phyloP scores from a whole-genome alignment of 1,139 yeast species.

The Nematodospora anomalae region DNA sequence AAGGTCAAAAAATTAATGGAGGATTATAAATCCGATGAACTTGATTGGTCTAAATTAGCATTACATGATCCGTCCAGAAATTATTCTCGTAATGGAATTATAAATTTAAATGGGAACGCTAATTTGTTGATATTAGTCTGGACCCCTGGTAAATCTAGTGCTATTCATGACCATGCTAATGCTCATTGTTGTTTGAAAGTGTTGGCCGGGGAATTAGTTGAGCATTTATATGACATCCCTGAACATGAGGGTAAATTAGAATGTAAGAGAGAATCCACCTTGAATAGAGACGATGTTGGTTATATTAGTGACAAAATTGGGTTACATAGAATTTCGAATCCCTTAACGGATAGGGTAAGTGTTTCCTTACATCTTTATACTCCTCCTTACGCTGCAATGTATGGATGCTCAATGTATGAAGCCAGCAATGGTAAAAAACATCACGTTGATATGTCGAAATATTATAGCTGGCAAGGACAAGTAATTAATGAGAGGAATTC shows the following conservation, averaged over 20 bases:
- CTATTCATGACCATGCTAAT: constrained; percentile 75
- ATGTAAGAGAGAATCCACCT: constrained; percentile 33
- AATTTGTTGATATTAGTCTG: constrained; percentile 68
- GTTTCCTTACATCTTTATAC: constrained; percentile 73
- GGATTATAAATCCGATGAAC: constrained; percentile 45
- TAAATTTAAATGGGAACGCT: constrained; percentile 67
- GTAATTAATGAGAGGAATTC: constrained; percentile 30
- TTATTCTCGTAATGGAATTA: constrained; percentile 65
- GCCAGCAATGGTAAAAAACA: constrained; percentile 51
- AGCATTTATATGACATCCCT: constrained; percentile 60
- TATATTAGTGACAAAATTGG: constrained; percentile 71
- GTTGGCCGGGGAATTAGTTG: constrained; percentile 58
- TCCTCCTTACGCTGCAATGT: constrained; percentile 73
- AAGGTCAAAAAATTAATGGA: constrained; percentile 49
- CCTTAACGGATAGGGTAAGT: constrained; percentile 46
- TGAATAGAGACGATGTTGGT: constrained; percentile 53
- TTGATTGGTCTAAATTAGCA: constrained; percentile 64
- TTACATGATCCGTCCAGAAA: constrained; percentile 50
- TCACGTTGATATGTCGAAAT: constrained; percentile 60
- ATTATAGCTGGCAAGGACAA: constrained; percentile 64
- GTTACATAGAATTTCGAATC: constrained; percentile 63
- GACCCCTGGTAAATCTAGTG: constrained; percentile 67
- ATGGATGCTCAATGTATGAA: constrained; percentile 66
- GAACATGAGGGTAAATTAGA: constrained; percentile 26
- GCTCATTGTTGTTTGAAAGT: constrained; percentile 74